phyloP scores from a whole-genome alignment of 2,329 filamentous ascomycete species.

The Corinectria fuckeliana region DNA sequence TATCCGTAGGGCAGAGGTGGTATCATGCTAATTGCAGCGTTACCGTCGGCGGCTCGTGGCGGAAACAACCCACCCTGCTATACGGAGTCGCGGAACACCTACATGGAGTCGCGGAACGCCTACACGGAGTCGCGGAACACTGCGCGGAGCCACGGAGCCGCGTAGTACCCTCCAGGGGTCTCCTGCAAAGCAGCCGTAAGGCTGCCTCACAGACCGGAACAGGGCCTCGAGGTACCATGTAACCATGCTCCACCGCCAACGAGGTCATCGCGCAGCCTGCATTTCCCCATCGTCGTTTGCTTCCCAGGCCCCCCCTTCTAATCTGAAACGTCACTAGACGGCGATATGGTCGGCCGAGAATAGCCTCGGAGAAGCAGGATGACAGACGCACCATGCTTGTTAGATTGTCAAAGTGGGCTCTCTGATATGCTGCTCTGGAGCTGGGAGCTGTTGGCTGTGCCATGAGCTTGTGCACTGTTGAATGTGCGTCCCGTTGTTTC shows the following conservation, averaged over 20 bases:
- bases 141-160: neutral
- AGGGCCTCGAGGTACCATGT: neutral
- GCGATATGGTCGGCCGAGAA: slow-evolving; percentile 24
- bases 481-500: slow-evolving; percentile 2
- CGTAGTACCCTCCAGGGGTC: neutral
- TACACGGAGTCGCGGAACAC: neutral
- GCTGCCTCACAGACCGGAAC: neutral
- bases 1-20: slow-evolving; percentile 2
- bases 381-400: neutral
- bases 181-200: neutral
- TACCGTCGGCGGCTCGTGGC: neutral
- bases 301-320: neutral
- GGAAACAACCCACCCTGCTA: neutral
- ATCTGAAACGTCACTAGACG: slow-evolving; percentile 18
- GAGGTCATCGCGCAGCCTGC: slow-evolving; percentile 6
- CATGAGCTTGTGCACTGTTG: neutral
- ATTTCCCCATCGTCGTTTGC: neutral
- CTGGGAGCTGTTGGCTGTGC: too few relatives aligned
- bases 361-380: neutral
- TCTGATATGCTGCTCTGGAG: too few relatives aligned
- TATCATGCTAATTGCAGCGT: neutral
- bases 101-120: neutral
- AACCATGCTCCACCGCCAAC: neutral
- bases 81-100: neutral
- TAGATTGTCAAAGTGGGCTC: neutral